These are phyloP conservation scores for Candida wancherniae DNA, from an alignment of 805 yeast species.

Conservation along the genomic window DNA sequence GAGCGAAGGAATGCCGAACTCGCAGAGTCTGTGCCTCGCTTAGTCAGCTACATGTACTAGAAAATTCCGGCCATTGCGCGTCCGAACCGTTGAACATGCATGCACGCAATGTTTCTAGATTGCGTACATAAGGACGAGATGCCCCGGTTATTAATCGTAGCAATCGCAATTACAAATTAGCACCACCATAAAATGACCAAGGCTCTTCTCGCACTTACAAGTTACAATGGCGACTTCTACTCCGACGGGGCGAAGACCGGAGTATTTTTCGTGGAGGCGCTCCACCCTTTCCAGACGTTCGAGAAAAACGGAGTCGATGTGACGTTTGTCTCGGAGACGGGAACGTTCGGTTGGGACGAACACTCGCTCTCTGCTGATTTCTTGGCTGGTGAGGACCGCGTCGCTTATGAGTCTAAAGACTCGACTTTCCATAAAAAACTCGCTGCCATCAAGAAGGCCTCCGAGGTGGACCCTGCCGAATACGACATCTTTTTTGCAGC, in stretches of 20 bases:
- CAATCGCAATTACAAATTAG: too few relatives aligned
- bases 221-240: constrained; percentile 45
- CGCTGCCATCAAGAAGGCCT: constrained; percentile 40
- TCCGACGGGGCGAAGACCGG: constrained; percentile 59
- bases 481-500: constrained; percentile 56
- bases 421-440: constrained; percentile 39
- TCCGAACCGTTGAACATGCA: too few relatives aligned
- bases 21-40: too few relatives aligned
- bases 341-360: constrained; percentile 53
- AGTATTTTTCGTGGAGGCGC: constrained; percentile 52
- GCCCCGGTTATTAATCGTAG: too few relatives aligned
- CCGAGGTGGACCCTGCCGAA: constrained; percentile 44
- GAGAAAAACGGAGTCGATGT: constrained; percentile 47
- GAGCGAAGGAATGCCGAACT: too few relatives aligned
- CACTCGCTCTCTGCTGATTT: constrained; percentile 43
- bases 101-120: too few relatives aligned
- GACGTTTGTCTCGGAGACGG: constrained; percentile 55
- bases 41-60: too few relatives aligned
- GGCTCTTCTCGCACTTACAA: constrained; percentile 42
- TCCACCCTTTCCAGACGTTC: constrained; percentile 53
- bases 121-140: too few relatives aligned
- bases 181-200: constrained; percentile 26
- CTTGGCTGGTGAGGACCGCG: constrained; percentile 42
- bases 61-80: too few relatives aligned
- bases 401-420: constrained; percentile 30